phyloP scores from a whole-genome alignment of 208 protist species.

The Acanthamoeba triangularis region DNA sequence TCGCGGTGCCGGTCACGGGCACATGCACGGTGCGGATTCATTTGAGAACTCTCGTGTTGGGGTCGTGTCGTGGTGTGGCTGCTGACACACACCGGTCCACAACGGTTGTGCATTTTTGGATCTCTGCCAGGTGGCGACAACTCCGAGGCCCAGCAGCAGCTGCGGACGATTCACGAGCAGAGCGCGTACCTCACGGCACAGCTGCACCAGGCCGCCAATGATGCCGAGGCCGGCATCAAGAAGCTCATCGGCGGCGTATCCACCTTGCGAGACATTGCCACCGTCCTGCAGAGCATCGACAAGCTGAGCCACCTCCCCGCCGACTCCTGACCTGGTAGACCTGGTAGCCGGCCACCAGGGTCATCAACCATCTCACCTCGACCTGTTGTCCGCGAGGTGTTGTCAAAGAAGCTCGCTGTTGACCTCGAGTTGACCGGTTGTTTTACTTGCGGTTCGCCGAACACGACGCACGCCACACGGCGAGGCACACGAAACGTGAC shows the following conservation, averaged over 20 bases:
- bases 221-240: slow-evolving; percentile 56
- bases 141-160: slow-evolving; percentile 25
- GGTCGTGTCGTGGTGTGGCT: no score
- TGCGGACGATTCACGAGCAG: slow-evolving; percentile 52
- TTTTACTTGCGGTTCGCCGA: no score
- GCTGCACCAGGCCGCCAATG: slow-evolving; percentile 73
- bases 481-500: no score
- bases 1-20: neutral
- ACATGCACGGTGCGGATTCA: neutral
- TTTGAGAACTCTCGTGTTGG: neutral
- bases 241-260: slow-evolving; percentile 27
- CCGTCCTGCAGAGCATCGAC: slow-evolving; percentile 39
- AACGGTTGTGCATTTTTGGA: neutral
- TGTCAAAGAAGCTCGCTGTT: no score
- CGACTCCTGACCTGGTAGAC: no score
- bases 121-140: neutral
- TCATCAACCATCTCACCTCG: no score
- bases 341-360: no score
- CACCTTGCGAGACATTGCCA: slow-evolving; percentile 61
- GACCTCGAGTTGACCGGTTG: no score
- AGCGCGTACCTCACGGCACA: slow-evolving; percentile 39
- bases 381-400: no score
- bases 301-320: slow-evolving; percentile 51
- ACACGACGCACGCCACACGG: no score
- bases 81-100: neutral